Conservation (phyloP, 2,329 filamentous ascomycete genomes). For the Venturia asperata region DNA sequence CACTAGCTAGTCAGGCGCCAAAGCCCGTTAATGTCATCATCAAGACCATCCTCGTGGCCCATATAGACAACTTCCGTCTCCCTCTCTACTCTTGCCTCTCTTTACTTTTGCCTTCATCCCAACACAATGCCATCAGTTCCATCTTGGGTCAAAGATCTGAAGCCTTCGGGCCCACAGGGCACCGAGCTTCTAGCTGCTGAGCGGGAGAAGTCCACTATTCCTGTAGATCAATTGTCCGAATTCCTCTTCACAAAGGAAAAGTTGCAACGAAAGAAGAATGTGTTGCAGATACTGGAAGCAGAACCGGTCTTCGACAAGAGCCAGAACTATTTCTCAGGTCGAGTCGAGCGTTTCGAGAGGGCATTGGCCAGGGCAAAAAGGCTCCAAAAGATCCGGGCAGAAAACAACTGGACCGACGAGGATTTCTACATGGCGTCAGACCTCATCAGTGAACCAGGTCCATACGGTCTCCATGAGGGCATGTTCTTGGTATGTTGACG, state of each 20-base stretch:
- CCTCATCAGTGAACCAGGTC: slow-evolving; percentile 64
- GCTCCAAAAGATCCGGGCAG: slow-evolving; percentile 56
- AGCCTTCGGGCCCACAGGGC: slow-evolving; percentile 60
- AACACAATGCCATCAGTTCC: slow-evolving; percentile 39
- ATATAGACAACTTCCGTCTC: not conserved
- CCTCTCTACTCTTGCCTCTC: not conserved
- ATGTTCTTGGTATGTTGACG: slow-evolving; percentile 55
- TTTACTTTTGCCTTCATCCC: not conserved
- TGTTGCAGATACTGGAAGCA: slow-evolving; percentile 56
- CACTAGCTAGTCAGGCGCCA: slow-evolving; percentile 3
- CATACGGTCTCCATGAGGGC: slow-evolving; percentile 64
- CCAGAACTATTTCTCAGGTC: slow-evolving; percentile 67
- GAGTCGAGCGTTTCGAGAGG: slow-evolving; percentile 61
- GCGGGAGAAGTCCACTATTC: slow-evolving; percentile 58
- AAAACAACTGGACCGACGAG: slow-evolving; percentile 60
- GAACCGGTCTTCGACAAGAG: slow-evolving; percentile 72
- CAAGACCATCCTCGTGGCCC: not conserved
- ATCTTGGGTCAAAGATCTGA: slow-evolving; percentile 60
- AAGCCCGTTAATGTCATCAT: slow-evolving; percentile 8
- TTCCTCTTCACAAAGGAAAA: slow-evolving; percentile 62
- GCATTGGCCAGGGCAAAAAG: slow-evolving; percentile 65
- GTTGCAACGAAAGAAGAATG: slow-evolving; percentile 52
- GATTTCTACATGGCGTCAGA: slow-evolving; percentile 60
- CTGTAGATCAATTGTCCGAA: slow-evolving; percentile 60
- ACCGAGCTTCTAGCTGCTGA: slow-evolving; percentile 62